Evolutionary conservation across 208 protist genomes (phyloP), one percentile per base, ranked within the genome.

Genomic region (Crithidia sp.): DNA sequence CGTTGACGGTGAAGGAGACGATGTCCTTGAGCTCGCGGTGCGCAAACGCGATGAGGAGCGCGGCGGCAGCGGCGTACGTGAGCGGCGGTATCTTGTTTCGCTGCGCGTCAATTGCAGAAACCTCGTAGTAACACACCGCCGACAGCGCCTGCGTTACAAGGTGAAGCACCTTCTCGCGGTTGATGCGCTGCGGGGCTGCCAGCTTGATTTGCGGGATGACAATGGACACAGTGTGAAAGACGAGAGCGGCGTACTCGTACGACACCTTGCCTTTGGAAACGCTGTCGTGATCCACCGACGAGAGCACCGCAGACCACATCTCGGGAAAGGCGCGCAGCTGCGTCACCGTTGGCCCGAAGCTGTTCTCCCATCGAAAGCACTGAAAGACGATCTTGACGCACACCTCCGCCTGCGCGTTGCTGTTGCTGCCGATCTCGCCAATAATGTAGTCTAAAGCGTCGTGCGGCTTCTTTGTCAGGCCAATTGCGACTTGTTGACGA

Each of bases 151-250:
- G 84, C 53, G 81, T 85, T 3, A 91, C 87, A 39, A 96, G 81
- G 49, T 65, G 50, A 44, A 85, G 79, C 28, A 96, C 81, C 57
- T 83, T 88, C 60, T 82, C 63, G 37, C 79, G 67, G 64, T 96
- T 90, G 65, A 95, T 91, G 65, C 91, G 80, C 71, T 95, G 90
- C 13, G 92, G 89, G 10, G 89, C 83, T 36, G 85, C 90, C 10
- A 96, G 77, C 68, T 96, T 96, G 61, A 96, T 94, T 65, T 95
- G 92, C 0, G 92, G 90, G 54, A 96, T 84, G 19, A 95, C 43
- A 36, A 89, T 85, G 16, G 88, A 81, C 28, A 90, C 90, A 13
- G 89, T 86, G 77, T 94, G 84, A 79, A 96, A 90, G 41, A 88
- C 81, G 19, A 93, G 62, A 39, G 86, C 87, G 6, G 83, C 85